Base-by-base conservation (phyloP, 352 stramenopile species). In the Pythium pyrilobum region DNA sequence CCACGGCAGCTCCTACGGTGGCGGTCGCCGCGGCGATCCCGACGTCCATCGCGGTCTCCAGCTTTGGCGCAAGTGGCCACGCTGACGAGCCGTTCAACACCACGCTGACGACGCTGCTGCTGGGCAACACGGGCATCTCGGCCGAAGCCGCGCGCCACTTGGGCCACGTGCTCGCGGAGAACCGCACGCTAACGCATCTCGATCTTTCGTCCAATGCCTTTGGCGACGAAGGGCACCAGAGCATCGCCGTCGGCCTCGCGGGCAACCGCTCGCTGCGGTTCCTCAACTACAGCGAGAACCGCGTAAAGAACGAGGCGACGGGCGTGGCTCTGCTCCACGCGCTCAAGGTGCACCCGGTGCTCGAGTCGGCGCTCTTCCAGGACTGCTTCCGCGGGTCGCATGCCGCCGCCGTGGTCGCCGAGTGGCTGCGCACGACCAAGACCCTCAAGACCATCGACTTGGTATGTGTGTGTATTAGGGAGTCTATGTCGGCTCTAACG, bases 211-310 rank as follows among this genome's bases (percentile, higher is more conserved):
- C 50, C 31, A 74, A 74, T 32, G n/a, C 24, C 2, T 64, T 71
- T 31, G 34, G 34, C 8, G 45, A 52, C 23, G 11, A 24, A 2
- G 61, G 47, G 4, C 50, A 80, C 37, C 21, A 60, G 18, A 63
- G 42, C 16, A 73, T 91, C 42, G 74, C 78, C 21, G 57, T 56
- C 10, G 81, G 73, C 0, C 52, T 91, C 8, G 47, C 70, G 25
- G 51, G 40, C 7, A 91, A 91, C 57, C 41, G 28, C 8, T 69
- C 72, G 20, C 49, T 89, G 7, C 66, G 57, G 13, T 62, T 60
- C 23, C 43, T 91, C 15, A 74, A 77, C 56, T 89, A 80, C 49
- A 74, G 62, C 37, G 78, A 87, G 41, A 91, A 89, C 50, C 65
- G 59, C 32, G 40, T 89, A 36, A 46, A 67, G n/a, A 67, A 87